Base-by-base conservation (phyloP, 208 protist species). In the Crithidia sp. region DNA sequence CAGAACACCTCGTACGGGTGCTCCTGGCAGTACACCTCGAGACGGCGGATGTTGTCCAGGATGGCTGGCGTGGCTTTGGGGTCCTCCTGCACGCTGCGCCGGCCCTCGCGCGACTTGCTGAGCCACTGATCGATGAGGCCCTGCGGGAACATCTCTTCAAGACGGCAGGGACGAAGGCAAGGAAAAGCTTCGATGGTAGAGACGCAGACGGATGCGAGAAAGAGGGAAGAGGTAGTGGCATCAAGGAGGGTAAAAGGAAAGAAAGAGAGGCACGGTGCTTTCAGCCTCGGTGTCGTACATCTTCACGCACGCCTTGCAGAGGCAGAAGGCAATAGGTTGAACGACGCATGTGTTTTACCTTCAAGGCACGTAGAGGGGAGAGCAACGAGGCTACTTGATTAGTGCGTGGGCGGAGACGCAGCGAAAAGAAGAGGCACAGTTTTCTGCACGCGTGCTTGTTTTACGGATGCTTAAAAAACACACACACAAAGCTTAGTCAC, bases 91-190 rank as follows among this genome's bases (percentile, higher is more conserved):
- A 94, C 89, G 16, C 65, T 81, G 50, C 76, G 67, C 8, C 91
- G 82, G 19, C 91, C 81, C 56, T 89, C 85, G 13, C 80, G 59
- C 9, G 78, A 77, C 65, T 92, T 93, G 67, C 66, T 66, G 63
- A 93, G 81, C 89, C 91, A 95, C 83, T 86, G 90, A 54, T 85
- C 68, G 40, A 94, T 83, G 19, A 83, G 73, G 14, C 19, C 49
- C 40, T 77, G 73, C 10, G 64, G 57, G 55, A 77, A 71, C 73
- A 77, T 77, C 28, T 7, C 4, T 2, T 2, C 56, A 5, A 2
- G 50, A 12, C 6, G 8, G 50, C 7, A 17, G 8, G 5, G 50
- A 17, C 6, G 16, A 55, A 55, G n/a, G 8, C 6, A 55, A 55
- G 50, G 7, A 28, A 28, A 28, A 1, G 28, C 28, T 28, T 14